Conservation (phyloP, 768 basidiomycete species). For the Tylopilus rubrobrunneus region DNA sequence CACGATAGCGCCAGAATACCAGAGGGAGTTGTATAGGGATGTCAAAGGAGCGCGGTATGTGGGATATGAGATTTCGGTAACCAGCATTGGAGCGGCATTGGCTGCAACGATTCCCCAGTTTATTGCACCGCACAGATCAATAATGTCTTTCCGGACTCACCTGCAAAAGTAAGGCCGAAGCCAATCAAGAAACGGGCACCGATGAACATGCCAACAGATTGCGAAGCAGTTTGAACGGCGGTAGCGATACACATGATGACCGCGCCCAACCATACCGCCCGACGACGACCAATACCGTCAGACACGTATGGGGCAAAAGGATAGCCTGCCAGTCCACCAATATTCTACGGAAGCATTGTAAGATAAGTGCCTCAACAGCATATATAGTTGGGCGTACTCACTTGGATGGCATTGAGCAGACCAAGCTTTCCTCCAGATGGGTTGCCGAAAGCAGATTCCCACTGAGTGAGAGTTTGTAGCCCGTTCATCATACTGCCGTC, state of each 20-base stretch:
- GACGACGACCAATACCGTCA: conserved; percentile 67
- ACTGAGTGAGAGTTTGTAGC: conserved; percentile 63
- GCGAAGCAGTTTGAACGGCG: conserved; percentile 66
- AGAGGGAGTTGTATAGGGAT: conserved; percentile 77
- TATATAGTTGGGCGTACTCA: conserved; percentile 18
- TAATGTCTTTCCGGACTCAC: conserved; percentile 26
- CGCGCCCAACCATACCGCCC: conserved; percentile 65
- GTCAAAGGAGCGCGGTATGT: conserved; percentile 77
- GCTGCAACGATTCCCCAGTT: conserved; percentile 30
- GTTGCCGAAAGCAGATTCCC: conserved; percentile 56
- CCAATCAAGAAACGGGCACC: conserved; percentile 77
- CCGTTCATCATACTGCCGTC: conserved; percentile 82
- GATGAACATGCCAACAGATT: conserved; percentile 75
- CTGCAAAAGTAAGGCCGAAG: conserved; percentile 71
- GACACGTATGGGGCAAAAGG: conserved; percentile 71
- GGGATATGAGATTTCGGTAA: conserved; percentile 85
- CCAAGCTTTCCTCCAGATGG: conserved; percentile 59
- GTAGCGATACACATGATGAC: conserved; percentile 67
- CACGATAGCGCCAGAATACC: conserved; percentile 83
- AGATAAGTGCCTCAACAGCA: background rate
- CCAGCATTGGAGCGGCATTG: conserved; percentile 77
- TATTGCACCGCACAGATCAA: background rate
- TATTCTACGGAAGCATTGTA: conserved; percentile 43
- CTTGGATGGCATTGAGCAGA: conserved; percentile 73
- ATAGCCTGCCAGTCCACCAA: conserved; percentile 63